Conservation (phyloP, 1,139 yeast species). For the Saccharomyces hybrid region DNA sequence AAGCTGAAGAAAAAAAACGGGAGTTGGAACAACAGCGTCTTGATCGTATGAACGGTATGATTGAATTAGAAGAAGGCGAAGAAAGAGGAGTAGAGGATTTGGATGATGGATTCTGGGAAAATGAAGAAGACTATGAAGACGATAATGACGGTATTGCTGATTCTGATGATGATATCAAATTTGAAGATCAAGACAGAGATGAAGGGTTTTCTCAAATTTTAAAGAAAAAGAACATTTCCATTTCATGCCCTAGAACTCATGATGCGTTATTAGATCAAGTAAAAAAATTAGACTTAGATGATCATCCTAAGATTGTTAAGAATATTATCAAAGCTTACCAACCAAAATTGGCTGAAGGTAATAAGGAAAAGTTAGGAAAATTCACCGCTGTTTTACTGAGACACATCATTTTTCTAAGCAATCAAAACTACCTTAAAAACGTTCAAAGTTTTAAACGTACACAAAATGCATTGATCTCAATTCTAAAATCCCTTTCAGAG, state of each 20-base stretch:
- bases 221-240: constrained; percentile 6
- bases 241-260: constrained; percentile 52
- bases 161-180: constrained; percentile 29
- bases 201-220: not conserved
- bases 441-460: constrained; percentile 25
- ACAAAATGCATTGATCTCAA: constrained; percentile 42
- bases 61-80: constrained; percentile 39
- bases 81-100: constrained; percentile 63
- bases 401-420: constrained; percentile 48
- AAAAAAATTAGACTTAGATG: constrained; percentile 34
- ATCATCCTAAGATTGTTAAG: constrained; percentile 44
- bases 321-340: constrained; percentile 55
- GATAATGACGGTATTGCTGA: constrained; percentile 24
- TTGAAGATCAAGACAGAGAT: constrained; percentile 12
- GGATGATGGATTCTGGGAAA: constrained; percentile 44
- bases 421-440: constrained; percentile 29
- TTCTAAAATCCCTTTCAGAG: constrained; percentile 55
- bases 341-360: constrained; percentile 74
- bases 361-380: constrained; percentile 61
- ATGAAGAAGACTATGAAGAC: constrained; percentile 44
- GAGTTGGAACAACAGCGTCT: constrained; percentile 68
- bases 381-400: constrained; percentile 61
- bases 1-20: constrained; percentile 56
- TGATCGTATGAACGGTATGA: constrained; percentile 76
- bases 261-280: constrained; percentile 42